These are phyloP conservation scores for Parastagonospora avenae DNA, from an alignment of 2,329 filamentous ascomycete species.

Conservation along the genomic window DNA sequence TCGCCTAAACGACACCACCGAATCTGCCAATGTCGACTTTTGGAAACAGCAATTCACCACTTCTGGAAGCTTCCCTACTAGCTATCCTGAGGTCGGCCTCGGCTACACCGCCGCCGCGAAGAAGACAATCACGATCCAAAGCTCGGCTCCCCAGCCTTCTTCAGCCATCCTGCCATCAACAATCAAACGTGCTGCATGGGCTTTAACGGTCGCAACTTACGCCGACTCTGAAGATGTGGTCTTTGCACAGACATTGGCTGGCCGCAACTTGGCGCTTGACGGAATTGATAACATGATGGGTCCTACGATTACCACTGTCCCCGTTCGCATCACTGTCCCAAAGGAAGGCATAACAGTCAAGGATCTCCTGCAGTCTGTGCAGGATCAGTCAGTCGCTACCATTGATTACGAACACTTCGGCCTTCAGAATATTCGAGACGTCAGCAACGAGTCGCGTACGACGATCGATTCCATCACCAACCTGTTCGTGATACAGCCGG, in stretches of 20 bases:
- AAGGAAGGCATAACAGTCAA: constrained; percentile 21
- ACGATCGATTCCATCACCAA: constrained; percentile 51
- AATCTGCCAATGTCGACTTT: constrained; percentile 3
- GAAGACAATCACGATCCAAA: constrained; percentile 6
- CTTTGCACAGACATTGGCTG: constrained; percentile 16
- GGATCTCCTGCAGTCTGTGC: constrained; percentile 17
- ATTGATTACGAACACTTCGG: constrained; percentile 39
- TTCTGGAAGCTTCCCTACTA: constrained; percentile 5
- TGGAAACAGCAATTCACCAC: constrained; percentile 14
- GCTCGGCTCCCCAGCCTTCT: background rate
- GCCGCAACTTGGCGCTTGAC: constrained; percentile 14
- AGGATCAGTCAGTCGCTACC: constrained; percentile 14
- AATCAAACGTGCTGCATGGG: constrained; percentile 19
- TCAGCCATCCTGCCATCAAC: constrained; percentile 13
- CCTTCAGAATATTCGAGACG: constrained; percentile 47
- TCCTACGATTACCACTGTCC: constrained; percentile 46
- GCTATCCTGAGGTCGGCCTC: constrained; percentile 13
- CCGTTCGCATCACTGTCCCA: constrained; percentile 43
- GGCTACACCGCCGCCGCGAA: constrained; percentile 10
- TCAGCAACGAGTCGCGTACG: constrained; percentile 36
- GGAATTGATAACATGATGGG: constrained; percentile 43
- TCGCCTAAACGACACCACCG: constrained; percentile 2
- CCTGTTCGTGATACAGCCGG: constrained; percentile 42
- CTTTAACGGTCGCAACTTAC: constrained; percentile 12
- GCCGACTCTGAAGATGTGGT: constrained; percentile 17